These are phyloP conservation scores for Phytophthora idaei DNA, from an alignment of 352 stramenopile genomes.

Conservation along the genomic window DNA sequence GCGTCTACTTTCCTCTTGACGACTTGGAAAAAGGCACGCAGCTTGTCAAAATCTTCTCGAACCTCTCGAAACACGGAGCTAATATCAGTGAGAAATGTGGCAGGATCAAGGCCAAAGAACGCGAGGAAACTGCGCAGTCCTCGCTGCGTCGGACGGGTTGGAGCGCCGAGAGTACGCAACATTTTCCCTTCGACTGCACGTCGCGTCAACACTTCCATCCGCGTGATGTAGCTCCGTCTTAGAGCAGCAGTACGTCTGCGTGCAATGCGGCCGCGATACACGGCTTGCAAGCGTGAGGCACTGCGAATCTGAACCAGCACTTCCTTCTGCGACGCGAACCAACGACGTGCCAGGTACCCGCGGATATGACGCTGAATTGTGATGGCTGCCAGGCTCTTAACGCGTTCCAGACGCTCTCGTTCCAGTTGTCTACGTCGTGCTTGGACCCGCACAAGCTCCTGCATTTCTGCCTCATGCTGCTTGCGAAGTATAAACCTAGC, in stretches of 20 bases:
- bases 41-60: slow-evolving; percentile 64
- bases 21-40: slow-evolving; percentile 67
- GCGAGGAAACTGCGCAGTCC: slow-evolving; percentile 68
- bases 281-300: slow-evolving; percentile 61
- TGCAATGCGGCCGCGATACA: slow-evolving; percentile 77
- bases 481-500: slow-evolving; percentile 63
- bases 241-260: slow-evolving; percentile 67
- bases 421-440: slow-evolving; percentile 58
- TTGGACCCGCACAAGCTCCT: slow-evolving; percentile 66
- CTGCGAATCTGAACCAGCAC: slow-evolving; percentile 54
- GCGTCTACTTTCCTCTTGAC: slow-evolving; percentile 63
- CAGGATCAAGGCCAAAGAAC: slow-evolving; percentile 79
- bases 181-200: slow-evolving; percentile 67
- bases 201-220: slow-evolving; percentile 74
- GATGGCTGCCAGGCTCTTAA: slow-evolving; percentile 52
- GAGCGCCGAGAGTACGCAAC: slow-evolving; percentile 61
- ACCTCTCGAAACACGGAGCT: slow-evolving; percentile 68
- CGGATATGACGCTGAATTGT: slow-evolving; percentile 78
- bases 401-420: slow-evolving; percentile 48
- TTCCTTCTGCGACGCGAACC: slow-evolving; percentile 64
- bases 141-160: slow-evolving; percentile 62
- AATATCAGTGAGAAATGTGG: slow-evolving; percentile 78
- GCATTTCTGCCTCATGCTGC: slow-evolving; percentile 68
- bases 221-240: slow-evolving; percentile 71
- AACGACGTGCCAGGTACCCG: slow-evolving; percentile 56